Evolutionary conservation across 108 stramenopile species (phyloP), one percentile per base, ranked within the genome.

Genomic region (Cyclotella cryptica): DNA sequence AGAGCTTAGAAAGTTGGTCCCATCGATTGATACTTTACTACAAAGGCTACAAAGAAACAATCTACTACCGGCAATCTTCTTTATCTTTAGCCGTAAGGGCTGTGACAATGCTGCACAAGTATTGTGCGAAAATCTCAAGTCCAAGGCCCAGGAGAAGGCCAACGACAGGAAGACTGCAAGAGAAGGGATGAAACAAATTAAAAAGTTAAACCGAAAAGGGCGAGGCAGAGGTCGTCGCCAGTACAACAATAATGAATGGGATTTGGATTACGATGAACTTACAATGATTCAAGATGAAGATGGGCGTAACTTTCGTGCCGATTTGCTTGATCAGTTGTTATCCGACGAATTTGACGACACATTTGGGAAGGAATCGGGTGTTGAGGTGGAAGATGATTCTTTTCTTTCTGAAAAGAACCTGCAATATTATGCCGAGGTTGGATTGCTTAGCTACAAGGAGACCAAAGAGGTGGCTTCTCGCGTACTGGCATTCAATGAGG

Each of bases 11-110:
- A 89, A 85, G 46, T 76, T 76, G 0, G 92, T 93, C 1, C 91
- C 93, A 22, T 92, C 89, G 0, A 68, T 92, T 6, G 45, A 81
- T 10, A 78, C 83, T 47, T 66, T 98, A 40, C 72, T 97, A 24
- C 69, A 80, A 59, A 52, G 90, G 52, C 66, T 98, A 57, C 66
- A 80, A 43, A 68, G 91, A 21, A 86, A 86, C 41, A 78, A 97
- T 47, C 60, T 94, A 30, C 72, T 98, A 10, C 97, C 97, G 44
- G 96, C 96, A 3, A 97, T 98, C 57, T 91, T 98, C 71, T 98
- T 98, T 79, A 90, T 97, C 43, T 98, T 98, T 76, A 88, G 87
- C 22, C 74, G 98, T n/a, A 87, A 83, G 43, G 96, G 98, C 19
- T 97, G 96, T 75, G 96, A 96, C 51, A 80, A 92, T 62, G 96